Evolutionary conservation across 306 rosid species (phyloP).

Genomic region (Hylodesmum podocarpum): DNA sequence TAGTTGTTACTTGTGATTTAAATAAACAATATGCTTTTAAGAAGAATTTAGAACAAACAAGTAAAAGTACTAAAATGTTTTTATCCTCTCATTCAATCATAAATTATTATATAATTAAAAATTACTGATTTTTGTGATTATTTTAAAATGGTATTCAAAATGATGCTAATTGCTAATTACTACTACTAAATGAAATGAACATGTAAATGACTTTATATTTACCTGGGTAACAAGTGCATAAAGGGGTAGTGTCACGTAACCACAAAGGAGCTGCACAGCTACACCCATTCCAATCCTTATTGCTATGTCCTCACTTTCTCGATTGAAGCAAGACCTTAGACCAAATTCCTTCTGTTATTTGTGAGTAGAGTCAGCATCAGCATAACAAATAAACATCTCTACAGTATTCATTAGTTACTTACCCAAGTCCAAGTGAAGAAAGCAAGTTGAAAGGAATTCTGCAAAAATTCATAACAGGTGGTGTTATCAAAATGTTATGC

Average conservation of each 20-base stretch:
- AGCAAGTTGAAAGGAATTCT: conserved; percentile 78
- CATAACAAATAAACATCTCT: not conserved
- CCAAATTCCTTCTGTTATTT: conserved; percentile 66
- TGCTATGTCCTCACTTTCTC: conserved; percentile 39
- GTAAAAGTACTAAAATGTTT: too few species aligned
- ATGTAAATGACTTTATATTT: not conserved
- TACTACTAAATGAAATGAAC: not conserved
- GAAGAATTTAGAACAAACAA: not conserved
- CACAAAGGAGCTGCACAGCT: conserved; percentile 63
- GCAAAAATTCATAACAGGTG: not conserved
- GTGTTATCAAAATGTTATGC: not conserved
- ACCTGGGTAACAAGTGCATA: conserved; percentile 75
- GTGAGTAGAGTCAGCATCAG: conserved; percentile 32
- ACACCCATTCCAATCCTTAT: conserved; percentile 62
- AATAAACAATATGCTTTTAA: not conserved
- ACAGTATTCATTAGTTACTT: conserved; percentile 35
- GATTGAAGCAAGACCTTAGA: conserved; percentile 61
- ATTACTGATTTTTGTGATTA: too few species aligned
- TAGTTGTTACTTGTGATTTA: not conserved
- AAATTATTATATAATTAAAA: not conserved
- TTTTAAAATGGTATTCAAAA: not conserved
- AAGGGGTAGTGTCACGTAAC: conserved; percentile 73
- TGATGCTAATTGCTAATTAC: too few species aligned
- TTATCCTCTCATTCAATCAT: too few species aligned
- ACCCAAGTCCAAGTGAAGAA: conserved; percentile 84